phyloP scores from a whole-genome alignment of 2,329 filamentous ascomycete genomes.

The Fusarium cyanostomum region DNA sequence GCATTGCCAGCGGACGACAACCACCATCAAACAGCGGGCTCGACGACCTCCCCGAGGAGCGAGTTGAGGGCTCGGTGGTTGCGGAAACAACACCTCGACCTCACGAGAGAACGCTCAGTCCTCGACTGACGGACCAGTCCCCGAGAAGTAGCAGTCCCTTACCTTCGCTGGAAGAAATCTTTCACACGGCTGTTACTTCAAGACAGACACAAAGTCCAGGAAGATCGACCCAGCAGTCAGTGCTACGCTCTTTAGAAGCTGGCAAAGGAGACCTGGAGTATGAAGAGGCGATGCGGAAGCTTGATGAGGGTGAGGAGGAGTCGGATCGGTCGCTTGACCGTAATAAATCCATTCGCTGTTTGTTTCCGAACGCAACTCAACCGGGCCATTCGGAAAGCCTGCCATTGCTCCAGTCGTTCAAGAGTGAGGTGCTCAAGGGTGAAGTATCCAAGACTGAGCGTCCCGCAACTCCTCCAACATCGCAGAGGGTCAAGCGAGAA shows the following conservation, averaged over 20 bases:
- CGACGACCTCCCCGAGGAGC: conserved; percentile 41
- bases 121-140: conserved; percentile 28
- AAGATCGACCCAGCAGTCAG: conserved; percentile 42
- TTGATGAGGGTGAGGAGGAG: conserved; percentile 50
- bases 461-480: conserved; percentile 18
- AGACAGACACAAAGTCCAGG: conserved; percentile 49
- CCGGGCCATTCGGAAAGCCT: conserved; percentile 24
- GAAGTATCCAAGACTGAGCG: not conserved
- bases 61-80: conserved; percentile 33
- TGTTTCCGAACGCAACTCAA: conserved; percentile 50
- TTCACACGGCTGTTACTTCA: conserved; percentile 52
- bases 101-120: conserved; percentile 23
- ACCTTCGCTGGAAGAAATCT: conserved; percentile 52
- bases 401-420: conserved; percentile 5
- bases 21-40: conserved; percentile 55
- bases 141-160: conserved; percentile 48
- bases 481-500: conserved; percentile 22
- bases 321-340: conserved; percentile 39
- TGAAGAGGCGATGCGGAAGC: conserved; percentile 55
- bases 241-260: conserved; percentile 40
- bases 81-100: conserved; percentile 34
- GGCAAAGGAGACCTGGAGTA: conserved; percentile 50
- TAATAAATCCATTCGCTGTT: conserved; percentile 39
- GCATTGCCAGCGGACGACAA: conserved; percentile 60
- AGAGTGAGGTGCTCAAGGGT: conserved; percentile 6